Base-by-base conservation (phyloP, 2,329 filamentous ascomycete genomes). In the Epichloe gansuensis region DNA sequence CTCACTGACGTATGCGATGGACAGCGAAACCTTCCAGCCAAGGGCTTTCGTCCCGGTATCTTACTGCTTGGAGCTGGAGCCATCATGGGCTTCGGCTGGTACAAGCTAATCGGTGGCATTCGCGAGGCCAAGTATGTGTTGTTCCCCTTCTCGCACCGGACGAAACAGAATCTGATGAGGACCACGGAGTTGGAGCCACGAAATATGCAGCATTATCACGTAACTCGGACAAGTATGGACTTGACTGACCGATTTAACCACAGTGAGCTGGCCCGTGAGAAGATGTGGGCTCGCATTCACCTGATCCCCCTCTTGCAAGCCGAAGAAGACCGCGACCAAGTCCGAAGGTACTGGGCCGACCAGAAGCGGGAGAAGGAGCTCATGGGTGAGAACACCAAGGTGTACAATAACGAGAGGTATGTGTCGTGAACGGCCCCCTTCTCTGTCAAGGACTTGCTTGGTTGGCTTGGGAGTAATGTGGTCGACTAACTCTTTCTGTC, bases 261-360 rank as follows among this genome's bases (percentile, higher is more conserved):
- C 38, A 96, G 91, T 66, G 93, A 98, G 72, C 84, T 95, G 60
- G 88, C 84, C 58, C 88, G 93, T 63, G 93, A 98, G 68, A 98
- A 97, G 78, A 93, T 95, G 82, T 98, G 93, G 93, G 82, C 88
- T 56, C 86, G 93, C 67, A 95, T 98, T 72, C 83, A 97, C 73
- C 78, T 98, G 58, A 93, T 91, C 65, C 93, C 93, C 54, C 75
- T 95, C 58, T 82, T 98, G 58, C 91, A 97, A 69, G 93, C 93
- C 53, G 93, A 98, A 68, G 90, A 95, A 71, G 93, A 98, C 75
- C 85, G 93, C 56, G 93, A 98, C 72, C 85, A 91, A 68, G 91
- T 95, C 58, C 81, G 93, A 60, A 79, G 91, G 65, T 81, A 91
- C 70, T 80, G 85, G 59, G 93, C 93, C 54, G 88, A 95, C 70